phyloP scores from a whole-genome alignment of 139 green algal species.

The Volvox africanus region DNA sequence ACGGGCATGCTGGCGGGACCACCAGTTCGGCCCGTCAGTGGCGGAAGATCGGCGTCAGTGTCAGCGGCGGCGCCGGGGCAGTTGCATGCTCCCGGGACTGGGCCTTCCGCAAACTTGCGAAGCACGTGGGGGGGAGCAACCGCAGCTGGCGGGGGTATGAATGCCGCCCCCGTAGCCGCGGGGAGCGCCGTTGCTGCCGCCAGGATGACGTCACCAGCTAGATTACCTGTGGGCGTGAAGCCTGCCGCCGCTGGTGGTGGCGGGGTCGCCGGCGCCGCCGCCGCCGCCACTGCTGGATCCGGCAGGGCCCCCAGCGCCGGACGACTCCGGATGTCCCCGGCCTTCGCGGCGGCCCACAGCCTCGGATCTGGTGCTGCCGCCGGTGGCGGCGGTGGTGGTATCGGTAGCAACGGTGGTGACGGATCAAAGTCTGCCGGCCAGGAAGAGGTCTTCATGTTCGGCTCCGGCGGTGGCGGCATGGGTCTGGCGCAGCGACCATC shows the following conservation, averaged over 20 bases:
- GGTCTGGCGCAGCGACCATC: background rate
- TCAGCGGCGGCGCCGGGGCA: background rate
- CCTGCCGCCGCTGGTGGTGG: background rate
- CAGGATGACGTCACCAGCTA: background rate
- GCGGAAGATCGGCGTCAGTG: background rate
- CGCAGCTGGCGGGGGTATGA: background rate
- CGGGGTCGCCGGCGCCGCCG: background rate
- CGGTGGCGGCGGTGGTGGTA: background rate
- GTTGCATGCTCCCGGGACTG: background rate
- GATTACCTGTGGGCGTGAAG: background rate
- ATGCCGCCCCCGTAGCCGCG: background rate
- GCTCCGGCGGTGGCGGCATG: background rate
- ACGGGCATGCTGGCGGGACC: background rate
- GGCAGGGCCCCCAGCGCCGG: background rate
- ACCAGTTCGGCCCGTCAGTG: background rate
- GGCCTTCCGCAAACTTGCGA: background rate
- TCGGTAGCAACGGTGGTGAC: background rate
- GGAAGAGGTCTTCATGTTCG: background rate
- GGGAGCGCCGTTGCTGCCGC: background rate
- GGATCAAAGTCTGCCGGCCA: background rate
- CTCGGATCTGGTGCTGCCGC: background rate
- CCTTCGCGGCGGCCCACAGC: slow-evolving; percentile 19
- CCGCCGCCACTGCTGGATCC: background rate
- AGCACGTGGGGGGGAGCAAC: slow-evolving; percentile 16
- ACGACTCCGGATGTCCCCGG: slow-evolving; percentile 9